These are phyloP conservation scores for Penicillium sp. DNA, from an alignment of 2,329 filamentous ascomycete genomes.

Conservation along the genomic window DNA sequence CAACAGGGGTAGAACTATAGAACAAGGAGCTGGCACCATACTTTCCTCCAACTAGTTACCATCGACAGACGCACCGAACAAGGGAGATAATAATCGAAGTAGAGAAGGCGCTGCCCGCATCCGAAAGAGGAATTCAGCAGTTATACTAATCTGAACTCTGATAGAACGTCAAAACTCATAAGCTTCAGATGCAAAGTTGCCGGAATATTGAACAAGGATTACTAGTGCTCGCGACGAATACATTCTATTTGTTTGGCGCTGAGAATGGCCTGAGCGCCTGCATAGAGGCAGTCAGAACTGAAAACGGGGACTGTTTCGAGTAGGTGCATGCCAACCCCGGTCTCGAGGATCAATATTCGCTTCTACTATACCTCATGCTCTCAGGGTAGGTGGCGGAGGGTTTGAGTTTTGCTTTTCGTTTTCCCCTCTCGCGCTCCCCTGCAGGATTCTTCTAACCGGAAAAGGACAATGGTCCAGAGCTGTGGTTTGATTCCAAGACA, in stretches of 20 bases:
- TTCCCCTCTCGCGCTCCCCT: neutral
- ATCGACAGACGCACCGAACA: neutral
- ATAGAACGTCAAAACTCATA: neutral
- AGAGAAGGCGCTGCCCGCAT: neutral
- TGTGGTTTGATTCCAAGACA: neutral
- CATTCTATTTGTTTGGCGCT: neutral
- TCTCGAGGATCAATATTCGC: neutral
- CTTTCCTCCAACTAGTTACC: neutral
- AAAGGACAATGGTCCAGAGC: neutral
- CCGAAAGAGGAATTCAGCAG: neutral
- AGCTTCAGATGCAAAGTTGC: neutral
- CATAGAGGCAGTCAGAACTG: constrained; percentile 1
- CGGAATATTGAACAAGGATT: neutral
- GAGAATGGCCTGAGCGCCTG: constrained; percentile 9
- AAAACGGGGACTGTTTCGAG: constrained; percentile 7
- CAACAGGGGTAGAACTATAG: neutral
- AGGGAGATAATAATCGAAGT: neutral
- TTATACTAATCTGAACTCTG: neutral
- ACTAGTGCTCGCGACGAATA: neutral
- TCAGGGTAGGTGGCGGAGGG: neutral
- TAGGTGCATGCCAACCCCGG: constrained; percentile 10
- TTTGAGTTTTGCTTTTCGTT: neutral
- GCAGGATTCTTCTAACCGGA: neutral
- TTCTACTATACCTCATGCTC: neutral
- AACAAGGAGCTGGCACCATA: neutral